Evolutionary conservation across 2,329 filamentous ascomycete genomes (phyloP).

Genomic region (Fusarium clavum): DNA sequence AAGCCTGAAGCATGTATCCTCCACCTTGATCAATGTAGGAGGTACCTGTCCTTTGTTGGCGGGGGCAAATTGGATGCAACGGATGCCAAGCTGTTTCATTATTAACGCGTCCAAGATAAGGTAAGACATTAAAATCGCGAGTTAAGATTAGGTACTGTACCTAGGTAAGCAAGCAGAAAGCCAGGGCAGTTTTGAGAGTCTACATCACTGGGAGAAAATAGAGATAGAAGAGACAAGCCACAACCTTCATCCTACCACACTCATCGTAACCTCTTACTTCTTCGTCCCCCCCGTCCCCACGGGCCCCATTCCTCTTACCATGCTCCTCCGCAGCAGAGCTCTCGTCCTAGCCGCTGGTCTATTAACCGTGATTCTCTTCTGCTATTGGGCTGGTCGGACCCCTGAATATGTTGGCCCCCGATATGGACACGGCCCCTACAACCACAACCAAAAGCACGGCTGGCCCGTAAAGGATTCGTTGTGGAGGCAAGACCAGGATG

Average conservation of each 20-base stretch:
- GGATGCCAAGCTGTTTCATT: constrained; percentile 33
- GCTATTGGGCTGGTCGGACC: constrained; percentile 32
- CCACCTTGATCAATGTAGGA: constrained; percentile 17
- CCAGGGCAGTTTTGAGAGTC: background rate
- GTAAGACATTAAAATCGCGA: constrained; percentile 12
- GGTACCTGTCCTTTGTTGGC: background rate
- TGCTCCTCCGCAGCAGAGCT: constrained; percentile 41
- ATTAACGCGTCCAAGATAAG: constrained; percentile 16
- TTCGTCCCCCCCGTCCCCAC: constrained; percentile 3
- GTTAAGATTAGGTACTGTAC: constrained; percentile 17
- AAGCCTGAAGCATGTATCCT: constrained; percentile 12
- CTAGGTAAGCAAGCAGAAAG: background rate
- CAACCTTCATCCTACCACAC: constrained; percentile 1
- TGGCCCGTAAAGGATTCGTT: constrained; percentile 38
- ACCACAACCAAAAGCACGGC: constrained; percentile 39
- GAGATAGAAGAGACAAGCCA: background rate
- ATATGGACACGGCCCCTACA: constrained; percentile 36
- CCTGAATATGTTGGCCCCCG: constrained; percentile 31
- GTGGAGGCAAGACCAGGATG: constrained; percentile 43
- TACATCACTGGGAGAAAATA: constrained; percentile 5
- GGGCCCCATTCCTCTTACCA: constrained; percentile 22
- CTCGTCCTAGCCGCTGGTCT: constrained; percentile 36
- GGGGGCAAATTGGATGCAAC: constrained; percentile 16
- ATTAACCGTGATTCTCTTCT: constrained; percentile 39
- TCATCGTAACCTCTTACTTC: background rate